Evolutionary conservation across 495 filamentous ascomycete species (phyloP).

Genomic region (Penicillium canariense): DNA sequence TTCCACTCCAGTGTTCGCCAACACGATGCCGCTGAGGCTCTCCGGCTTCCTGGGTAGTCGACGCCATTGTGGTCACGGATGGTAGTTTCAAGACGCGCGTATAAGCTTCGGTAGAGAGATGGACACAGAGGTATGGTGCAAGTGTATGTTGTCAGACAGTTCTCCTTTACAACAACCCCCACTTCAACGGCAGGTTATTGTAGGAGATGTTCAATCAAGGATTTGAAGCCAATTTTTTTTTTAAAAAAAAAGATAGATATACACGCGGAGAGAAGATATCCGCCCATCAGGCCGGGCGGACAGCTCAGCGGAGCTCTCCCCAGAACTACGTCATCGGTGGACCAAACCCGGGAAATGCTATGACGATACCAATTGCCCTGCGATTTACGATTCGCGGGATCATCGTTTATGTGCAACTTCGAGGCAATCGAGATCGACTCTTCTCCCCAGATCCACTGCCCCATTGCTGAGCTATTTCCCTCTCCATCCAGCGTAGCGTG

Average conservation of each 20-base stretch:
- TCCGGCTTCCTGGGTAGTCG: conserved; percentile 14
- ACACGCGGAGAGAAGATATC: neutral
- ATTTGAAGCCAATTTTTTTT: too few species aligned
- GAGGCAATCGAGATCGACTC: neutral
- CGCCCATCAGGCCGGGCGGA: neutral
- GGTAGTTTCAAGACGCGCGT: neutral
- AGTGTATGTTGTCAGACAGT: neutral
- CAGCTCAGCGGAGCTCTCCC: conserved; percentile 3
- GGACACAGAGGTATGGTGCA: neutral
- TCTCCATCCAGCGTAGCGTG: neutral
- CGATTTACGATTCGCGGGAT: conserved; percentile 4
- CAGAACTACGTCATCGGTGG: conserved; percentile 25
- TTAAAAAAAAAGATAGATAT: too few species aligned
- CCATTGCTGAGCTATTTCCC: conserved; percentile 7
- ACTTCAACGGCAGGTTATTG: too few species aligned
- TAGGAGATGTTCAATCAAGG: too few species aligned
- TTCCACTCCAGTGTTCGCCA: conserved; percentile 45
- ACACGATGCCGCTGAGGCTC: conserved; percentile 31
- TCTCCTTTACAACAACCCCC: conserved; percentile 4
- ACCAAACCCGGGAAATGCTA: conserved; percentile 19
- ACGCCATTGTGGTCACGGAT: conserved; percentile 19
- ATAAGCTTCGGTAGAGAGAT: neutral
- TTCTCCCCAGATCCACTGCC: conserved; percentile 12
- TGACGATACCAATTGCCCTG: conserved; percentile 18
- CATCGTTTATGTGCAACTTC: conserved; percentile 10